Base-by-base conservation (phyloP, 148 eudicot genomes). In the Persicaria tinctoria region DNA sequence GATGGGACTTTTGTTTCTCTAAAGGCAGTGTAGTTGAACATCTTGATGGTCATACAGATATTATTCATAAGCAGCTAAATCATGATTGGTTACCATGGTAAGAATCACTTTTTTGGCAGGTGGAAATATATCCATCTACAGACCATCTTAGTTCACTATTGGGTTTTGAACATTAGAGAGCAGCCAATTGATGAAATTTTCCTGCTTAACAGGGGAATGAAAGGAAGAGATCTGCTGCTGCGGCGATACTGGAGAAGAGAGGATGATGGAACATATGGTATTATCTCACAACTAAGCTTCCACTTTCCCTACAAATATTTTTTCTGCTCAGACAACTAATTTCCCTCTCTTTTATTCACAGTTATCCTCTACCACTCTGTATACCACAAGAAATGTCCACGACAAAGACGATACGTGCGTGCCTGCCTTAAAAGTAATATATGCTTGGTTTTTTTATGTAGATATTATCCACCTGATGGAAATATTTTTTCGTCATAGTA, bases 241-340 rank as follows among this genome's bases (percentile, higher is more conserved):
- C 79, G 84, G 66, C 85, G 93, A 20, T 89, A 89, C 73, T 89
- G 93, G 93, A 89, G 93, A 84, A 89, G 89, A 83, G 93, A 89
- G 75, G 93, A 89, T 60, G 90, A 89, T 77, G 93, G 93, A 68
- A 84, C 93, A 76, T 89, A 89, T 50, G 89, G 93, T 89, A 86
- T 63, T 4, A 20, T 64, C 70, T 64, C 70, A 38, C 13, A 59
- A 59, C 41, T 59, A 62, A 8, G 68, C 13, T 27, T 46, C n/a
- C 23, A 12, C 51, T 46, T 47, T 70, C 53, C 73, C 53, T 17
- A 74, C 32, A 27, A 44, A 56, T n/a, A 5, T 45, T 51, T 7
- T 11, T 23, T 41, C 68, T 10, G 13, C 63, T 38, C n/a, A 23
- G 72, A 18, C 62, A 7, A 2, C 4, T 14, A 44, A 16, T 78